Percentiles rank a stretch among this genome's conserved stretches.
These are phyloP conservation scores for Fusarium vanettenii DNA, from an alignment of 2,329 filamentous ascomycete genomes.

Conservation along the genomic window DNA sequence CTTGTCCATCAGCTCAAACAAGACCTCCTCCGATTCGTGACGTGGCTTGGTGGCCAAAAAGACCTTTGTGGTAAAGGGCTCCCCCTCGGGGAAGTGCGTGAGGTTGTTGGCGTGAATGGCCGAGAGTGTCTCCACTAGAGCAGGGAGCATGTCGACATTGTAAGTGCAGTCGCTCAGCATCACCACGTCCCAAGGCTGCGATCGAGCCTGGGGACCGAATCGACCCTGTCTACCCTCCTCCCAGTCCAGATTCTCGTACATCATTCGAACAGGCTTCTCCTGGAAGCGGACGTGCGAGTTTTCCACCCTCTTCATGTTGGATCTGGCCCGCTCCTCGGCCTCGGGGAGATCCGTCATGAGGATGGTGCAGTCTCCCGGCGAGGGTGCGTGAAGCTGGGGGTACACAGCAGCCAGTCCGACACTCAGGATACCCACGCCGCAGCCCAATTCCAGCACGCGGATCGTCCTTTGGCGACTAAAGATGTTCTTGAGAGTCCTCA, in stretches of 20 bases:
- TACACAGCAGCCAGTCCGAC: conserved; percentile 58
- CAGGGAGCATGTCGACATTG: conserved; percentile 66
- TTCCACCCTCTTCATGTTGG: conserved; percentile 58
- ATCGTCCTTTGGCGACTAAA: conserved; percentile 45
- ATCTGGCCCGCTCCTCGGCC: conserved; percentile 60
- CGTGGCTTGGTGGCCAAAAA: conserved; percentile 68
- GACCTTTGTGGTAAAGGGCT: conserved; percentile 53
- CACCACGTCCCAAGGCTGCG: conserved; percentile 62
- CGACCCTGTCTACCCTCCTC: conserved; percentile 59
- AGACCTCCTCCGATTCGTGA: conserved; percentile 62
- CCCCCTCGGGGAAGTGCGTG: conserved; percentile 26
- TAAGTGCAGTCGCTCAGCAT: conserved; percentile 72
- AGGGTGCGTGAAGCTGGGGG: conserved; percentile 31
- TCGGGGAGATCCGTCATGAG: conserved; percentile 68
- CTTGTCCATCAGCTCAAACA: conserved; percentile 60
- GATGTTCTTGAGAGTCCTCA: conserved; percentile 47
- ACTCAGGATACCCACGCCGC: conserved; percentile 67
- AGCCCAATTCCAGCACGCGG: conserved; percentile 66
- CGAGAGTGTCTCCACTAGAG: conserved; percentile 64
- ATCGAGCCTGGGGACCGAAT: conserved; percentile 56
- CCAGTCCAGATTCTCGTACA: conserved; percentile 70
- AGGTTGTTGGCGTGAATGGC: conserved; percentile 57
- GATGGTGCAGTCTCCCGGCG: conserved; percentile 47
- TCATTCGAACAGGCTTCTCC: conserved; percentile 44
- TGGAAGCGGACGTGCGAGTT: conserved; percentile 25